Evolutionary conservation across 192 early-diverging fungal genomes (phyloP).

Genomic region (Backusella tarrabulga): DNA sequence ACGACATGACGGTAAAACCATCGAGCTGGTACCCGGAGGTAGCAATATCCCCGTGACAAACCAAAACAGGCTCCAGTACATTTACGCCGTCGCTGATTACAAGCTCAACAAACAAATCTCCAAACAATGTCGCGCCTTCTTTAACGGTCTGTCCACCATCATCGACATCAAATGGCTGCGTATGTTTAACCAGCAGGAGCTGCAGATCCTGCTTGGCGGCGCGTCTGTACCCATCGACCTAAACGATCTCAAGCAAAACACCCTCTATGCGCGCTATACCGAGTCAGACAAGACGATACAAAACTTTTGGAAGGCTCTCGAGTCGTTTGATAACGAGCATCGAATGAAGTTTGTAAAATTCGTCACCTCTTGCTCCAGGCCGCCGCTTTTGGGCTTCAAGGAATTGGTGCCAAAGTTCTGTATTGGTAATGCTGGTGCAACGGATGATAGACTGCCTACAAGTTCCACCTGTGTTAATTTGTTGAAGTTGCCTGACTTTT

Average conservation of each 20-base stretch:
- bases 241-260: conserved; percentile 70
- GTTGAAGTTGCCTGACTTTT: conserved; percentile 85
- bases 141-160: conserved; percentile 79
- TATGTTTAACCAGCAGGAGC: conserved; percentile 92
- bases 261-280: conserved; percentile 73
- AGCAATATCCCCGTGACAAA: conserved; percentile 76
- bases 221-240: conserved; percentile 74
- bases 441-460: conserved; percentile 76
- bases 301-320: conserved; percentile 59
- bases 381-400: conserved; percentile 89
- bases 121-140: conserved; percentile 78
- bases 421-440: conserved; percentile 65
- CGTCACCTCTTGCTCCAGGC: conserved; percentile 87
- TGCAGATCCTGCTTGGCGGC: conserved; percentile 89
- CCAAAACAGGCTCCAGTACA: conserved; percentile 84
- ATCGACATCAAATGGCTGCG: conserved; percentile 85
- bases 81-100: conserved; percentile 86
- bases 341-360: conserved; percentile 70
- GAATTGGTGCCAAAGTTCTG: conserved; percentile 71
- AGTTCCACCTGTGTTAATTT: conserved; percentile 87
- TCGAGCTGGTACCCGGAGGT: conserved; percentile 78
- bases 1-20: conserved; percentile 42
- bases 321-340: conserved; percentile 43
- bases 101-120: conserved; percentile 82
- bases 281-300: conserved; percentile 71